Percentiles rank a stretch among this genome's conserved stretches.
phyloP scores from a whole-genome alignment of 2,329 filamentous ascomycete genomes.

The Graphium sp. region DNA sequence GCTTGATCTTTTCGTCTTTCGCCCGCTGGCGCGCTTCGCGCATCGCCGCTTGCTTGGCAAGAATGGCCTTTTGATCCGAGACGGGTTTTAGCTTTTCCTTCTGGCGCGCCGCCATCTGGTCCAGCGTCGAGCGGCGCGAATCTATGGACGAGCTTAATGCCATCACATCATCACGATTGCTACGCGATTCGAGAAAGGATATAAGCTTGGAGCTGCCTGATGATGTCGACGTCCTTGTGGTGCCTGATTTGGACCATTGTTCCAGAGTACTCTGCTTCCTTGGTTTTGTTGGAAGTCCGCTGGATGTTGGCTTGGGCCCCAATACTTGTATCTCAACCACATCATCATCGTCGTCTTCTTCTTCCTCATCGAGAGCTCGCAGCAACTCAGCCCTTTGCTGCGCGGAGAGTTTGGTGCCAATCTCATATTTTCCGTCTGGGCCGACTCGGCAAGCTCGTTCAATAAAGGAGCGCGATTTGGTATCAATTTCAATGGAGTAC shows the following conservation, averaged over 20 bases:
- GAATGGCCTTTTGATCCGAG: conserved; percentile 19
- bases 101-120: conserved; percentile 22
- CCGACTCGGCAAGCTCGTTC: conserved; percentile 43
- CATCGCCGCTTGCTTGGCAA: conserved; percentile 20
- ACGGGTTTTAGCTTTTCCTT: conserved; percentile 9
- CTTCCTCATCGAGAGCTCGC: conserved; percentile 41
- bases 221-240: not conserved
- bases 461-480: conserved; percentile 42
- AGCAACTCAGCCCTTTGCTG: conserved; percentile 74
- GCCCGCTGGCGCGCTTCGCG: conserved; percentile 60
- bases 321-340: conserved; percentile 2
- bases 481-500: conserved; percentile 53
- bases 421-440: conserved; percentile 34
- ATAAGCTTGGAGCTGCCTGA: no score
- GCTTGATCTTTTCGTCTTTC: conserved; percentile 55
- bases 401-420: conserved; percentile 64
- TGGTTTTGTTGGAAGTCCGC: conserved; percentile 8
- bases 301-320: conserved; percentile 8
- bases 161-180: conserved; percentile 28
- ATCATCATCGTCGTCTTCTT: conserved; percentile 24
- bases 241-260: conserved; percentile 6
- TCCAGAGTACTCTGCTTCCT: conserved; percentile 46
- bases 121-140: conserved; percentile 21
- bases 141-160: conserved; percentile 28
- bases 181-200: not conserved